Evolutionary conservation across 306 rosid genomes (phyloP).

Genomic region (Trifolium repens): DNA sequence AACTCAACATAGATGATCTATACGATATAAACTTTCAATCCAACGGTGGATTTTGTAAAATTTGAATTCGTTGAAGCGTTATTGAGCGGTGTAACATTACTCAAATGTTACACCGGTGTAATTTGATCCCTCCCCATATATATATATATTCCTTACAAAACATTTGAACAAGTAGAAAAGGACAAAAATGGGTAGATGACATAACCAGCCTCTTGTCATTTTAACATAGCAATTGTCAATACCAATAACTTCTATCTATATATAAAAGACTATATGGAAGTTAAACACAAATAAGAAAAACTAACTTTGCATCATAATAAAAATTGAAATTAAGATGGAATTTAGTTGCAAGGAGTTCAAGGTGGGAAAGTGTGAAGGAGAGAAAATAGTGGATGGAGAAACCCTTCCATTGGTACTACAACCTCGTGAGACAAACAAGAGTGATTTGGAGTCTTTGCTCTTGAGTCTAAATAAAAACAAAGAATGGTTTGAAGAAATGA

Average conservation of each 20-base stretch:
- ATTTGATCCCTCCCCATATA: too few species aligned
- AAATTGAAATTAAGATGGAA: slow-evolving; percentile 50
- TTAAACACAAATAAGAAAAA: slow-evolving; percentile 23
- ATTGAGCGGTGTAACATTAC: too few species aligned
- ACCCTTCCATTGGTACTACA: slow-evolving; percentile 68
- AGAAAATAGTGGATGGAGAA: slow-evolving; percentile 78
- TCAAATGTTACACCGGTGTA: too few species aligned
- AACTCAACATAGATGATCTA: too few species aligned
- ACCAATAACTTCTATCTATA: slow-evolving; percentile 18
- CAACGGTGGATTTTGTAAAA: too few species aligned
- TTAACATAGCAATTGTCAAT: slow-evolving; percentile 41
- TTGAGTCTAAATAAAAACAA: slow-evolving; percentile 52
- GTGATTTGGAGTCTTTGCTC: slow-evolving; percentile 54
- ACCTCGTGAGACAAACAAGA: slow-evolving; percentile 52
- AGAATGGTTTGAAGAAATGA: slow-evolving; percentile 78
- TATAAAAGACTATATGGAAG: background rate
- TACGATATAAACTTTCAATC: too few species aligned
- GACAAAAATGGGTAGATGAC: slow-evolving; percentile 28
- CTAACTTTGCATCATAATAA: background rate
- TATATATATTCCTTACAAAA: background rate
- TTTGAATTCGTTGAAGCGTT: too few species aligned
- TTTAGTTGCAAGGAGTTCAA: slow-evolving; percentile 61
- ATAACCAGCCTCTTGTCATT: slow-evolving; percentile 30
- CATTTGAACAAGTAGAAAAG: slow-evolving; percentile 9
- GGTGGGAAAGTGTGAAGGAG: slow-evolving; percentile 76